These are phyloP conservation scores for Penicillium capsulatum DNA, from an alignment of 2,329 filamentous ascomycete species.

Conservation along the genomic window DNA sequence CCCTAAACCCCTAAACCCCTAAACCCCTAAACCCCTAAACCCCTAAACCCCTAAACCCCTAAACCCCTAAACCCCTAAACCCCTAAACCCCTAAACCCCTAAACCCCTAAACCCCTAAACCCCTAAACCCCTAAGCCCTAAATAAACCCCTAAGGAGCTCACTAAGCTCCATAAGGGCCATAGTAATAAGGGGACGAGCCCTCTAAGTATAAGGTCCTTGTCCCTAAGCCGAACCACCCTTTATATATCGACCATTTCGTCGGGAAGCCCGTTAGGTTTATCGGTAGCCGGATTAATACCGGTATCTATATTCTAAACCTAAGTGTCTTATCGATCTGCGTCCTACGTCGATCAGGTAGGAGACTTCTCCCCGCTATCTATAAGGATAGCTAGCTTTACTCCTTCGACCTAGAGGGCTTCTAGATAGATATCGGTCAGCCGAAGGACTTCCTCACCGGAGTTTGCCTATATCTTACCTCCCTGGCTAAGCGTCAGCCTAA, in stretches of 20 bases:
- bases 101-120: too few relatives aligned
- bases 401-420: conserved; percentile 93
- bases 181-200: conserved; percentile 94
- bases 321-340: conserved; percentile 92
- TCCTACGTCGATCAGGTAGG: conserved; percentile 96
- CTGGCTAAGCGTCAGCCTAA: conserved; percentile 86
- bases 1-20: too few relatives aligned
- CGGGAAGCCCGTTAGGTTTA: conserved; percentile 98
- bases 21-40: too few relatives aligned
- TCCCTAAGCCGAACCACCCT: conserved; percentile 89
- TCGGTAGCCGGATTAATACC: conserved; percentile 97
- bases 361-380: conserved; percentile 96
- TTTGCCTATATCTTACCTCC: conserved; percentile 91
- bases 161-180: conserved; percentile 88
- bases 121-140: too few relatives aligned
- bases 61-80: too few relatives aligned
- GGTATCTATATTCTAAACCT: conserved; percentile 98
- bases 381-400: conserved; percentile 85
- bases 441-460: conserved; percentile 95
- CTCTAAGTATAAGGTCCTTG: conserved; percentile 97
- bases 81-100: too few relatives aligned
- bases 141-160: too few relatives aligned
- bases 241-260: conserved; percentile 97
- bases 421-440: conserved; percentile 99
- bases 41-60: too few relatives aligned